Evolutionary conservation across 1,284 basidiomycete genomes (phyloP).

Genomic region (Ustilago xerochloae): DNA sequence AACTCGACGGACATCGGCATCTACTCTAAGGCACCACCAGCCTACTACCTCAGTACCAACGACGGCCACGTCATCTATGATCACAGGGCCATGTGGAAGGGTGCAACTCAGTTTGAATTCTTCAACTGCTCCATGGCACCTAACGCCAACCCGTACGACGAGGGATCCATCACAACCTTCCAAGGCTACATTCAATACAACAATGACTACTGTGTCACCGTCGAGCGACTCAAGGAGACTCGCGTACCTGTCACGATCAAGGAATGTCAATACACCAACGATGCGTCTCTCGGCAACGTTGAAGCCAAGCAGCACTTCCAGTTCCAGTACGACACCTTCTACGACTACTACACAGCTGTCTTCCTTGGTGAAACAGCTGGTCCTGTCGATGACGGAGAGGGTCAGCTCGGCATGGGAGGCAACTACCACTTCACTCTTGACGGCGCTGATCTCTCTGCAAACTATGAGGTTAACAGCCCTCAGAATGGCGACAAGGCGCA

Average conservation of each 20-base stretch:
- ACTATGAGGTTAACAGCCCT: background rate
- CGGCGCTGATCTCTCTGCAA: conserved; percentile 2
- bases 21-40: conserved; percentile 3
- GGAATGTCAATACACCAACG: conserved; percentile 4
- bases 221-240: background rate
- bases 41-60: background rate
- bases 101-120: conserved; percentile 13
- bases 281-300: conserved; percentile 3
- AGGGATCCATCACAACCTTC: conserved; percentile 8
- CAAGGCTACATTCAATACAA: conserved; percentile 15
- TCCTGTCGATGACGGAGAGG: background rate
- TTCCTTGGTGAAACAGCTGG: conserved; percentile 10
- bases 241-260: background rate
- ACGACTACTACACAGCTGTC: conserved; percentile 1
- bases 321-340: conserved; percentile 5
- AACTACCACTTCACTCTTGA: conserved; percentile 4
- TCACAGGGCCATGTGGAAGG: background rate
- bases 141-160: background rate
- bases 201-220: conserved; percentile 10
- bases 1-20: conserved; percentile 11
- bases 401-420: background rate
- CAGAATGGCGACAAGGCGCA: background rate
- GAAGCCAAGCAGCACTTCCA: conserved; percentile 14
- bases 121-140: conserved; percentile 7
- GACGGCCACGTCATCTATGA: background rate